Evolutionary conservation across 2,329 filamentous ascomycete species (phyloP), one percentile per base, ranked within the genome.

Genomic region (Fusarium nygamai): DNA sequence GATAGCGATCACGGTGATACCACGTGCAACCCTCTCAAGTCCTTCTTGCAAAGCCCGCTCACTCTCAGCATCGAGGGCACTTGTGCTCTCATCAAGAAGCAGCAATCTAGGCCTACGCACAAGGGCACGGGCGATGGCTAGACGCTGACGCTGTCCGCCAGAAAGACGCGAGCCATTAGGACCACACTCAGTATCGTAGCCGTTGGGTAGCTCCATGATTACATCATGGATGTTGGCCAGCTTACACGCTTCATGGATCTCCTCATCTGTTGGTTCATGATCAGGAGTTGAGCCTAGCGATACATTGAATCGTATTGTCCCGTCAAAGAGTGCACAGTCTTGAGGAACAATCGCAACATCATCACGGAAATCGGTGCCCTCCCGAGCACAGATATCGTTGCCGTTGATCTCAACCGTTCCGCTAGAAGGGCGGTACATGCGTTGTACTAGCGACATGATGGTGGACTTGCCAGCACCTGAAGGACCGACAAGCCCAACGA

Each of bases 11-110:
- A 90, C 88, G 0, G 88, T 91, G 51, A 88, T 88, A 63, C 81
- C 87, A 54, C 84, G 84, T 6, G 86, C 85, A 1, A 86, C 89
- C 67, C 83, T 85, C 81, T 93, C 90, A 48, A 94, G 83, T 0
- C 90, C 92, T 33, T 92, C 87, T 63, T 93, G 89, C 31, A 97
- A 87, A 16, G 91, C 82, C 11, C 86, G 85, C 58, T 94, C 92
- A 57, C 89, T 92, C 77, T 92, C 91, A 0, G 90, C 89, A 77
- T 97, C 94, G 6, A 97, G 86, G 8, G 92, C 92, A 47, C 91
- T 93, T 0, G 94, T 97, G 36, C 93, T 93, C 84, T 97, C 94
- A 77, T 97, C 94, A 2, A 97, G 86, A 44, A 97, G 88, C 24
- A 97, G 82, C 3, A 97, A 86, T 53, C 91, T 88, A 0, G 94